phyloP scores from a whole-genome alignment of 2,329 filamentous ascomycete genomes.

The Hymenoscyphus fructigenus region DNA sequence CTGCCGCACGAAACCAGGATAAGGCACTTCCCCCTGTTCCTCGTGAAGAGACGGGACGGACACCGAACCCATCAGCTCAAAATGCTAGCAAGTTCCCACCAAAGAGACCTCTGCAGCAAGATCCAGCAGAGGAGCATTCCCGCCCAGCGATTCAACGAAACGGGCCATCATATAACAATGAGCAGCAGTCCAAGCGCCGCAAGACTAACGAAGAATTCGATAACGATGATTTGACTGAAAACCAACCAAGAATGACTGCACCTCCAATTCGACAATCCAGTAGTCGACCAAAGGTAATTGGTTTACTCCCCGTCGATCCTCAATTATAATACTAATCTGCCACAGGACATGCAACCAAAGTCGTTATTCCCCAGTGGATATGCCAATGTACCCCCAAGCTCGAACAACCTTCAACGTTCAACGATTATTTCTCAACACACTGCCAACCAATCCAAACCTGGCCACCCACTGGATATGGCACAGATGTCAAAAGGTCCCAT shows the following conservation, averaged over 20 bases:
- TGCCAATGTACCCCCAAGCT: constrained; percentile 51
- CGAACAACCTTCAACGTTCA: constrained; percentile 47
- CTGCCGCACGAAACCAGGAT: constrained; percentile 42
- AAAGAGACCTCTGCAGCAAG: constrained; percentile 72
- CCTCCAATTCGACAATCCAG: constrained; percentile 82
- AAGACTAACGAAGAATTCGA: constrained; percentile 69
- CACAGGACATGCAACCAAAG: constrained; percentile 60
- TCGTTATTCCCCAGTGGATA: constrained; percentile 62
- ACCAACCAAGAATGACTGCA: constrained; percentile 69
- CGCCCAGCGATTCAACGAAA: constrained; percentile 52
- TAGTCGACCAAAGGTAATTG: constrained; percentile 47
- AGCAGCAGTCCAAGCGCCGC: constrained; percentile 67
- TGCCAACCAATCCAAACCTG: constrained; percentile 57
- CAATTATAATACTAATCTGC: constrained; percentile 38
- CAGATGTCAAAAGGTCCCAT: constrained; percentile 87
- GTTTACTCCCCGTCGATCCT: background rate
- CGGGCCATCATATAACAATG: constrained; percentile 64
- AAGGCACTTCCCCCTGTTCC: constrained; percentile 35
- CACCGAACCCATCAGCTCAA: constrained; percentile 58
- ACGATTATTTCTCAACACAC: constrained; percentile 67
- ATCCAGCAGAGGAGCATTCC: constrained; percentile 51
- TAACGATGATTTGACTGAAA: constrained; percentile 61
- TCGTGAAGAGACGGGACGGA: constrained; percentile 57
- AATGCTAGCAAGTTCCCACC: constrained; percentile 68
- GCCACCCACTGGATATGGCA: constrained; percentile 78